A percentile compares a stretch with the other conserved stretches of the same genome.
These are phyloP conservation scores for Chara braunii DNA, from an alignment of 139 green algal species.

Conservation along the genomic window DNA sequence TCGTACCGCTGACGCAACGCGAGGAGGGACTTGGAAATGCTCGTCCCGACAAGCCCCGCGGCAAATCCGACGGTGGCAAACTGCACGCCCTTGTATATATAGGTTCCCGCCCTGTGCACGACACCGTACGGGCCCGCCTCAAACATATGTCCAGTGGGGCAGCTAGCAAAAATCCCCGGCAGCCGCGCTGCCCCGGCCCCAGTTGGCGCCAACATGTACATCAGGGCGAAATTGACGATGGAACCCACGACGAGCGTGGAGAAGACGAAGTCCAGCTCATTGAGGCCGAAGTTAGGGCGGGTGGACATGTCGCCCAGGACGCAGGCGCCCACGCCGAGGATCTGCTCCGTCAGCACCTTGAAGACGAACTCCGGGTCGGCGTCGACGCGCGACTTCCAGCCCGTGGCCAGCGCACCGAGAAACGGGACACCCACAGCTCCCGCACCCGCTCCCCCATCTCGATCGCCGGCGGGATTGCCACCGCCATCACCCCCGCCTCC, in stretches of 20 bases:
- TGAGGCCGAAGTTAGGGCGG: slow-evolving; percentile 86
- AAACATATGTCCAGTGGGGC: slow-evolving; percentile 79
- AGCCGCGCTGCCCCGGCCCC: slow-evolving; percentile 21
- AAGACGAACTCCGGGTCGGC: slow-evolving; percentile 80
- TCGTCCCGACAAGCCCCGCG: slow-evolving; percentile 75
- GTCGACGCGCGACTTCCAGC: slow-evolving; percentile 77
- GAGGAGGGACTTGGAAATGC: slow-evolving; percentile 74
- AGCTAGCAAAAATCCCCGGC: slow-evolving; percentile 34
- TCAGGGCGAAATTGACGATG: slow-evolving; percentile 92
- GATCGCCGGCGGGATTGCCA: neutral
- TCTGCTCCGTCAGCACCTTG: slow-evolving; percentile 86
- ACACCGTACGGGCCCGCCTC: slow-evolving; percentile 61
- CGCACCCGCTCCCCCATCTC: neutral
- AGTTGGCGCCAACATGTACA: slow-evolving; percentile 85
- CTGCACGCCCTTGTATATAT: slow-evolving; percentile 55
- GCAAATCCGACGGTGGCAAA: slow-evolving; percentile 75
- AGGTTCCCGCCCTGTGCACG: slow-evolving; percentile 41
- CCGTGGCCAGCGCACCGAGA: slow-evolving; percentile 32
- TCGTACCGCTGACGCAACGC: slow-evolving; percentile 57
- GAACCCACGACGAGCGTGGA: slow-evolving; percentile 85
- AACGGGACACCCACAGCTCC: neutral
- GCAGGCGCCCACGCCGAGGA: slow-evolving; percentile 84
- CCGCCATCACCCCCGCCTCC: neutral
- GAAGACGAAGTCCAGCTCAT: slow-evolving; percentile 98
- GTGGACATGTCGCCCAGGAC: slow-evolving; percentile 89